Conservation (phyloP, 768 basidiomycete genomes). For the Termitomyces sp. region DNA sequence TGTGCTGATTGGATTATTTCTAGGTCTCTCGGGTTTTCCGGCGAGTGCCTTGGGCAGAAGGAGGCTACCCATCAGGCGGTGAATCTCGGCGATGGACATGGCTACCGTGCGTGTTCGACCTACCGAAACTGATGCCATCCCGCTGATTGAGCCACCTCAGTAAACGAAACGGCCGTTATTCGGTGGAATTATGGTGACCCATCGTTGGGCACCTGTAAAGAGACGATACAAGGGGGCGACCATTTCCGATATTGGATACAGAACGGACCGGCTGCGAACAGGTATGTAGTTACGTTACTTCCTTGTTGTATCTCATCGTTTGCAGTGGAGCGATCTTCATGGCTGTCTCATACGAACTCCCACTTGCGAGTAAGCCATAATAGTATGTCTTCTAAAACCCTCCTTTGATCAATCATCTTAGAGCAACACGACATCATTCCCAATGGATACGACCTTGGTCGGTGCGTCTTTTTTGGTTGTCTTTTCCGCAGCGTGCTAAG, state of each 20-base stretch:
- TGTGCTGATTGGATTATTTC: neutral
- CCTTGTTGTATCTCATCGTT: neutral
- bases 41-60: conserved; percentile 85
- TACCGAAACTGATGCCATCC: neutral
- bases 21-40: conserved; percentile 68
- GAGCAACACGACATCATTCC: conserved; percentile 67
- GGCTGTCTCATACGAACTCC: conserved; percentile 71
- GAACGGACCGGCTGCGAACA: conserved; percentile 58
- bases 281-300: conserved; percentile 33
- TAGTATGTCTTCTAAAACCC: neutral
- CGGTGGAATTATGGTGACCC: conserved; percentile 83
- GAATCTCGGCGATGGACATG: conserved; percentile 82
- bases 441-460: conserved; percentile 81
- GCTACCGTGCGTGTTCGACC: conserved; percentile 45
- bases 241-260: conserved; percentile 91
- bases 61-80: conserved; percentile 64
- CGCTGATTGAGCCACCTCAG: conserved; percentile 28
- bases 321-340: conserved; percentile 69
- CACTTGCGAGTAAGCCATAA: conserved; percentile 46
- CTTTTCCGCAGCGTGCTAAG: neutral
- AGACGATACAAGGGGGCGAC: conserved; percentile 82
- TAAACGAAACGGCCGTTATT: conserved; percentile 80
- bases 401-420: conserved; percentile 16
- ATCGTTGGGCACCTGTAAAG: conserved; percentile 78
- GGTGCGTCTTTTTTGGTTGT: conserved; percentile 30